phyloP scores from a whole-genome alignment of 2,329 filamentous ascomycete species.

The Trichoderma harzianum region DNA sequence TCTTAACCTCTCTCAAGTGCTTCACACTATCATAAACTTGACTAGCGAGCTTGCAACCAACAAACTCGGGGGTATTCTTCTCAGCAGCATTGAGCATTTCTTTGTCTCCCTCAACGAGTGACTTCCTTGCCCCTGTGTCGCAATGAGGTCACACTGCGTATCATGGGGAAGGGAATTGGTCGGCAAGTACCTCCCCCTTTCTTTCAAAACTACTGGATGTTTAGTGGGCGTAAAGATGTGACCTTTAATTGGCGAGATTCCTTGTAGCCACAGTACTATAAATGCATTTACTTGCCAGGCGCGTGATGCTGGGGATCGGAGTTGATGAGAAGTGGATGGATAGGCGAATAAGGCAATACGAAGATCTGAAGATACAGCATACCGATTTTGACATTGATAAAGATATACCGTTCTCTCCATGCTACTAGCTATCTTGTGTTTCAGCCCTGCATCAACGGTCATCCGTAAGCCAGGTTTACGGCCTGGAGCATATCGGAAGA shows the following conservation, averaged over 20 bases:
- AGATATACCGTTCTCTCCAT: too few relatives aligned
- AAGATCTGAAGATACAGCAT: background rate
- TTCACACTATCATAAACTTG: background rate
- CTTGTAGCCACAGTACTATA: background rate
- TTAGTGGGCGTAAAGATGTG: background rate
- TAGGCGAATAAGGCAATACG: background rate
- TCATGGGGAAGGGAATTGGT: background rate
- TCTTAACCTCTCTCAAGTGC: background rate
- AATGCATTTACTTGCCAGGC: background rate
- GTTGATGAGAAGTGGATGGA: background rate
- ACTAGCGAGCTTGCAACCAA: background rate
- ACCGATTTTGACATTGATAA: too few relatives aligned
- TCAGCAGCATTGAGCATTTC: background rate
- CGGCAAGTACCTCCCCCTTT: background rate
- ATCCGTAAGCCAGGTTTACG: too few relatives aligned
- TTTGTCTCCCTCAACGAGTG: background rate
- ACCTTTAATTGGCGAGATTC: background rate
- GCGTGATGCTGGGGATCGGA: background rate
- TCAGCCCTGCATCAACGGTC: background rate
- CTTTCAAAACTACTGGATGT: background rate
- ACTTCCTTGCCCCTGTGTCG: background rate
- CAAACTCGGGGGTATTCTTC: background rate
- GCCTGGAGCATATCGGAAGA: too few relatives aligned
- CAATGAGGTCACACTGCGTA: background rate
- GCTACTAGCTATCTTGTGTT: background rate